Evolutionary conservation across 768 basidiomycete species (phyloP), one percentile per base, ranked within the genome.

Genomic region (Neoboletus magnificus): DNA sequence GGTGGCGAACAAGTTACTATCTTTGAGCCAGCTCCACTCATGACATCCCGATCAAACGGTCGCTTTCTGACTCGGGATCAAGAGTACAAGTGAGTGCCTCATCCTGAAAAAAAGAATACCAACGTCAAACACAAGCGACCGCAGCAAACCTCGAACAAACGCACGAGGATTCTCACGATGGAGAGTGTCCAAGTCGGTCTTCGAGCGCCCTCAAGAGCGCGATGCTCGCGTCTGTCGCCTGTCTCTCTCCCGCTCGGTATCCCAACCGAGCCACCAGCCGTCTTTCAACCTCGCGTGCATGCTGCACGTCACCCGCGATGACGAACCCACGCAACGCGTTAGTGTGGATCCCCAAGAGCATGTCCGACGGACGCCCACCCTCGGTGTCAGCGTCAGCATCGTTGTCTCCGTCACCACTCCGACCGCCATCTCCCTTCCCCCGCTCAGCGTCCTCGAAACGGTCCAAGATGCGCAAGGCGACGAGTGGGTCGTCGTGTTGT

Each of bases 381-480:
- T 20, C 11, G 4, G 3, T 4, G 10, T 3, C 4, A 3, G 2
- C 3, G 3, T 8, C 35, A 6, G 16, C 35, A 16, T 35, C 33
- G 33, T 16, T 16, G 35, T n/a, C 16, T 5, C 41, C 33, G 9
- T 39, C 23, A 7, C 32, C 20, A 13, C 5, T 16, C n/a, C 8
- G 16, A 11, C 4, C 15, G 2, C 32, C 37, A 22, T 10, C 12
- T 3, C 7, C 18, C 32, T 15, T 22, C 20, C 8, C 41, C 33
- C 52, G 55, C 23, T 30, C 57, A 16, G 16, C 20, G n/a, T 56
- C 54, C 61, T 80, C 82, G 48, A 83, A 59, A 15, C 67, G 58
- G 12, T 74, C 67, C 33, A 87, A 66, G 32, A 86, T 67, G 23
- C 64, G 50, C 23, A 80, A 62, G 10, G 79, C 77, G 10, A 68